Evolutionary conservation across 2,329 filamentous ascomycete species (phyloP).

Genomic region (Neurospora sp.): DNA sequence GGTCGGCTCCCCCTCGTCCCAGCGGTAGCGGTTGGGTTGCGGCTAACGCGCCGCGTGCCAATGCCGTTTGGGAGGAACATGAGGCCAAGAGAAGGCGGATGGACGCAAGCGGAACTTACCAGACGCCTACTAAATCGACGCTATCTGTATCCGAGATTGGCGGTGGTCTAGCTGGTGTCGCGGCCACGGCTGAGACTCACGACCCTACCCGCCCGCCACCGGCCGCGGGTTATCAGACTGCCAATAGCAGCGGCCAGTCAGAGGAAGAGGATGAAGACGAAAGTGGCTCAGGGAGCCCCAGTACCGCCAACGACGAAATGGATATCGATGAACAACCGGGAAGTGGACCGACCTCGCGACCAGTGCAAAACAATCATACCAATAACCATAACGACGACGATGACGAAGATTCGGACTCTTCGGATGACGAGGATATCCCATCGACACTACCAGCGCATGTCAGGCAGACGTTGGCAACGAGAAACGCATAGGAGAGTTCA

Average conservation of each 20-base stretch:
- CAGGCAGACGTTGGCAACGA: conserved; percentile 17
- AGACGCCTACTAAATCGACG: conserved; percentile 11
- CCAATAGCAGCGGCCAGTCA: conserved; percentile 8
- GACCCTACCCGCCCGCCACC: conserved; percentile 25
- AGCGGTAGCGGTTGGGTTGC: conserved; percentile 13
- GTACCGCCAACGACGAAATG: background rate
- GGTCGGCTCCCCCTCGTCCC: background rate
- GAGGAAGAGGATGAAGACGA: background rate
- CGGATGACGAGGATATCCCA: conserved; percentile 25
- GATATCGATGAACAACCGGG: background rate
- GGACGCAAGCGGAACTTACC: conserved; percentile 12
- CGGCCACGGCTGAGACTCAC: conserved; percentile 26
- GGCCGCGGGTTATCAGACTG: conserved; percentile 8
- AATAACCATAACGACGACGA: conserved; percentile 5
- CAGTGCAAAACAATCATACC: background rate
- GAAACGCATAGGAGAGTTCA: background rate
- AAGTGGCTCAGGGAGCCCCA: background rate
- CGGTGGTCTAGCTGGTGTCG: conserved; percentile 24
- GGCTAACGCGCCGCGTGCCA: conserved; percentile 12
- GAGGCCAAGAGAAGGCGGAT: conserved; percentile 20
- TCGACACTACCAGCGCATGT: conserved; percentile 23
- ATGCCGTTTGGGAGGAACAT: conserved; percentile 12
- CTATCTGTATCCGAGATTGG: conserved; percentile 23
- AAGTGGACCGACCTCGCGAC: background rate
- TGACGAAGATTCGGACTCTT: conserved; percentile 20